Evolutionary conservation across 352 stramenopile genomes (phyloP), one percentile per base, ranked within the genome.

Genomic region (Phytophthora pisi): DNA sequence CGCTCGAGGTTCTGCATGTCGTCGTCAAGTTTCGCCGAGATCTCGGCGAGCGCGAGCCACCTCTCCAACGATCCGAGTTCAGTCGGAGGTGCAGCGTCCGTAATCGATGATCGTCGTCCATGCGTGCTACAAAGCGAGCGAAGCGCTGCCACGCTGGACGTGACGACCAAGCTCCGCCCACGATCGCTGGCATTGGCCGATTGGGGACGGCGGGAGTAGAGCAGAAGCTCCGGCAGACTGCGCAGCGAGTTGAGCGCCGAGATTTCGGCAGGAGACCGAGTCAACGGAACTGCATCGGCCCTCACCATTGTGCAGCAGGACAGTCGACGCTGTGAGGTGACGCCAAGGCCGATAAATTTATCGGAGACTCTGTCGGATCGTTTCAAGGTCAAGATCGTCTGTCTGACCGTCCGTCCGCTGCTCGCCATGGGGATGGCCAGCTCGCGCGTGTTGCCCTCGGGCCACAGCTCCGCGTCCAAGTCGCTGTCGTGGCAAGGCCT

Each of bases 261-360:
- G 42, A 75, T 64, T 65, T 75, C 68, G 28, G 57, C 63, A 42
- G 68, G 64, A 59, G 68, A 72, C 23, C 68, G 57, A 20, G 63
- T 75, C 49, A 75, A 65, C 15, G 52, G 52, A 50, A 75, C 63
- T n/a, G 53, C 24, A 38, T 61, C 63, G 7, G 52, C 34, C 66
- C 40, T 62, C 18, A 54, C 42, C 66, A 74, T 74, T 31, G 45
- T 47, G 0, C 11, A 2, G 16, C 11, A 10, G 5, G 8, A 46
- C 18, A 57, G 31, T 18, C 51, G n/a, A 42, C 42, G 56, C 52
- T 50, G 46, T 51, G 53, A 46, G 28, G 28, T 46, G 61, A 51
- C 43, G 6, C 3, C 11, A 23, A 57, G 26, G 28, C 28, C 49
- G 40, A 64, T 68, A 73, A 69, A 61, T 70, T 57, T 74, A 66